Conservation (phyloP, 2,329 filamentous ascomycete genomes). For the Helotiales sp. region DNA sequence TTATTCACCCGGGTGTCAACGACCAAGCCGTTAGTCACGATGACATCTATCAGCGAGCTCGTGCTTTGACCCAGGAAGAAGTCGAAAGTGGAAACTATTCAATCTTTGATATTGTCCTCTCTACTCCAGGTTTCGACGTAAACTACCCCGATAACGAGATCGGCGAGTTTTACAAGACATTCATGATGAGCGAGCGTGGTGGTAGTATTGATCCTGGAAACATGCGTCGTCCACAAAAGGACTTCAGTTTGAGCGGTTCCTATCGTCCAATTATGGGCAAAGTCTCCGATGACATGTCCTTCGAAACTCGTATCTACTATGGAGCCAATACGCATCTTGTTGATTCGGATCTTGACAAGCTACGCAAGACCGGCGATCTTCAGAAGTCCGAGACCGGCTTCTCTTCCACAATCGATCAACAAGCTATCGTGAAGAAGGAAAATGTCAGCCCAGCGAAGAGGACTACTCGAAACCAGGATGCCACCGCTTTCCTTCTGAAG, state of each 20-base stretch:
- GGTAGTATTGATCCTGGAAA: conserved; percentile 78
- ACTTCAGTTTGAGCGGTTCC: conserved; percentile 83
- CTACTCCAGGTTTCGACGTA: conserved; percentile 89
- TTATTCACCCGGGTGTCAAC: conserved; percentile 54
- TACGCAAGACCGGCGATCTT: conserved; percentile 16
- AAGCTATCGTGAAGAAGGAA: background rate
- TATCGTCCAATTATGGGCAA: conserved; percentile 85
- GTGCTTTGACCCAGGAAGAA: conserved; percentile 75
- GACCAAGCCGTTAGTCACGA: conserved; percentile 55
- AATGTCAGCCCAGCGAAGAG: background rate
- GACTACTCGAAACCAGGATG: background rate
- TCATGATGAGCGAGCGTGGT: conserved; percentile 80
- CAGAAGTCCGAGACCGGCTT: background rate
- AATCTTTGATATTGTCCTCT: conserved; percentile 87
- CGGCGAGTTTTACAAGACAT: conserved; percentile 78
- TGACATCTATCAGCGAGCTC: conserved; percentile 66
- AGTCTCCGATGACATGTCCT: conserved; percentile 59
- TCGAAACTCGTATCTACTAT: conserved; percentile 69
- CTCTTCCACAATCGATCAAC: background rate
- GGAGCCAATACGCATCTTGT: conserved; percentile 81
- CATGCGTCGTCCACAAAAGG: conserved; percentile 84
- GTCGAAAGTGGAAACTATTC: conserved; percentile 72
- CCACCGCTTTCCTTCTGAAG: background rate
- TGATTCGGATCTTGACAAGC: conserved; percentile 75
- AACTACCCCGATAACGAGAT: conserved; percentile 82